Conservation (phyloP, 2,329 filamentous ascomycete genomes). For the Myriosclerotinia duriaeana region DNA sequence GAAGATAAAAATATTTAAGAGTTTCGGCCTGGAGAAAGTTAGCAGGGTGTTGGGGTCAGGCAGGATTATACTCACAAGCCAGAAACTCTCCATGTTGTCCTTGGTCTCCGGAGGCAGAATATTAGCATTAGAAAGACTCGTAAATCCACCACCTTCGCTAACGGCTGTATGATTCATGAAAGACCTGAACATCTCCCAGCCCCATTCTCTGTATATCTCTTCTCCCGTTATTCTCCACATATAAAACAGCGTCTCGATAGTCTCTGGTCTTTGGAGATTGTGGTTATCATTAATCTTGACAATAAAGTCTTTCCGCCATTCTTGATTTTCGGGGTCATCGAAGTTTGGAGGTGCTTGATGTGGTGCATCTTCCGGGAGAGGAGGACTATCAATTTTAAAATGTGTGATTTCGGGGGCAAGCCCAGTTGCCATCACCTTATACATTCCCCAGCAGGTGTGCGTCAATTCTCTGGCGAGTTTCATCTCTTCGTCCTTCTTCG, state of each 20-base stretch:
- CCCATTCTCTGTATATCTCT: constrained; percentile 86
- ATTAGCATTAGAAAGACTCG: constrained; percentile 74
- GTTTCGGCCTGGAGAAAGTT: constrained; percentile 73
- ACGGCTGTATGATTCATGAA: constrained; percentile 86
- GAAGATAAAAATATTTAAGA: constrained; percentile 93
- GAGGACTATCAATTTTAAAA: constrained; percentile 73
- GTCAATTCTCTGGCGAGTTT: constrained; percentile 83
- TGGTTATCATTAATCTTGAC: constrained; percentile 83
- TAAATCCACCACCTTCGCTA: constrained; percentile 75
- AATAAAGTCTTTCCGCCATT: constrained; percentile 75
- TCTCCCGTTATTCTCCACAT: constrained; percentile 99
- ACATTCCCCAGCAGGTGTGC: constrained; percentile 98
- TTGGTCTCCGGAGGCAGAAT: constrained; percentile 64
- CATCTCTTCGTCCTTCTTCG: constrained; percentile 83
- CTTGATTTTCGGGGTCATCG: constrained; percentile 52
- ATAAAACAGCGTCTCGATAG: constrained; percentile 93
- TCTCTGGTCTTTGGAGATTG: constrained; percentile 94
- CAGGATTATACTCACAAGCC: constrained; percentile 65
- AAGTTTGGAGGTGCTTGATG: constrained; percentile 51
- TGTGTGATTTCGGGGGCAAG: constrained; percentile 94
- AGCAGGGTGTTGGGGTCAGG: constrained; percentile 17
- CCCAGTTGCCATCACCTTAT: constrained; percentile 83
- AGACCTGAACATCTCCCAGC: constrained; percentile 96
- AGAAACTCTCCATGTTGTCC: constrained; percentile 99
- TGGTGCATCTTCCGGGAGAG: constrained; percentile 58